Base-by-base conservation (phyloP, 495 filamentous ascomycete genomes). In the Annulohypoxylon nitens region DNA sequence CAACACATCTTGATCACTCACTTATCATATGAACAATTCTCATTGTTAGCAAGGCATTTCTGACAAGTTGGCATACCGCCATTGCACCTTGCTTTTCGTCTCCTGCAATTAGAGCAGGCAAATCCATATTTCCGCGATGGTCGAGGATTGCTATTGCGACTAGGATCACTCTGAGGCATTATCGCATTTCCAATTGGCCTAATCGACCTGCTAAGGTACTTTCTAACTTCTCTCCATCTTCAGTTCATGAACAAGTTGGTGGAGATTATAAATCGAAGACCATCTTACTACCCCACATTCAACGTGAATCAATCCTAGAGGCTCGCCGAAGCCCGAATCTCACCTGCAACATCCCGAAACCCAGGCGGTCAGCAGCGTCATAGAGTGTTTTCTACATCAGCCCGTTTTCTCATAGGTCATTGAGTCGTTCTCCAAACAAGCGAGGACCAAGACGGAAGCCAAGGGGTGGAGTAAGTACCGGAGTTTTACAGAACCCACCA, bases 1-100 rank as follows among this genome's bases (percentile, higher is more conserved):
- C 3, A 14, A 54, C 11, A 0, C 14, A 12, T 30, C n/a, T 3
- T 16, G 30, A 10, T 18, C 20, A 48, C 53, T 51, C 45, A 60
- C 54, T 59, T 59, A 26, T 67, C 54, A 45, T 67, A 67, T 26
- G 64, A 50, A 16, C 64, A 67, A 8, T 41, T 51, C 48, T 67
- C 54, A 26, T 55, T 55, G 43, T 60, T 67, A 4, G 54, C 33
- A 43, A 51, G 53, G 41, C 64, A 67, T 33, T 51, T 67, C 12
- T 60, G 63, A 14, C 54, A 67, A 16, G 64, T 1, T 14, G 53
- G 64, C 64, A 67, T 41, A 25, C 54, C 64, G 45, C 64, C 53
- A 26, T 60, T 67, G 18, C 54, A 59, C 5, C 43, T 6, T 41
- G 39, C 23, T 33, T 59, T 59, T 1, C 53, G 39, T 9, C 54